These are phyloP conservation scores for Tothia fuscella DNA, from an alignment of 2,329 filamentous ascomycete genomes.

Conservation along the genomic window DNA sequence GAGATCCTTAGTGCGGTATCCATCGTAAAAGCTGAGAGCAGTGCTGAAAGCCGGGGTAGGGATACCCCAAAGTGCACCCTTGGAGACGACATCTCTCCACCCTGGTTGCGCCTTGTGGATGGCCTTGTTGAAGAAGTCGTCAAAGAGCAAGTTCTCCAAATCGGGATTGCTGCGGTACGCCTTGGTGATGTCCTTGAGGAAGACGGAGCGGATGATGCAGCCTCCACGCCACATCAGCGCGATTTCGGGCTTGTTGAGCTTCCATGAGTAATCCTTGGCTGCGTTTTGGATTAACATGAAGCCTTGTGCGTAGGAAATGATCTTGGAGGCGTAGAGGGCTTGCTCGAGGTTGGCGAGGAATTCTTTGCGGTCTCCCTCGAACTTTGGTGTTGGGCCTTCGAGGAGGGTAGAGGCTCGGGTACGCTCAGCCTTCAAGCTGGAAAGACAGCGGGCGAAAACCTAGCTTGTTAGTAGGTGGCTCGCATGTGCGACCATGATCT, in stretches of 20 bases:
- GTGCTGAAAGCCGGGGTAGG: constrained; percentile 95
- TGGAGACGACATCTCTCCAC: constrained; percentile 58
- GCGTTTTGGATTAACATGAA: constrained; percentile 99
- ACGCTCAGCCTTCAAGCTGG: constrained; percentile 89
- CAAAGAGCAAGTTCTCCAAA: constrained; percentile 95
- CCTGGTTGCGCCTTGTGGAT: constrained; percentile 80
- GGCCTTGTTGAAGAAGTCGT: constrained; percentile 99
- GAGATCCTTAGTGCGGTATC: constrained; percentile 92
- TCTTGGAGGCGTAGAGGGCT: constrained; percentile 98
- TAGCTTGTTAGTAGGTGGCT: no score
- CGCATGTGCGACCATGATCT: no score
- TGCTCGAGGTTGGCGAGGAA: constrained; percentile 98
- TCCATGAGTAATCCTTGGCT: constrained; percentile 92
- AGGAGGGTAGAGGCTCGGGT: constrained; percentile 68
- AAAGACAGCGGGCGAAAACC: constrained; percentile 89
- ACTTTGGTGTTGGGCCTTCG: constrained; percentile 62
- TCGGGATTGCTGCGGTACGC: constrained; percentile 92
- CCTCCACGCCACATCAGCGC: constrained; percentile 99
- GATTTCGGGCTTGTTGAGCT: constrained; percentile 99
- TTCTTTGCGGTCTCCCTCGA: constrained; percentile 80
- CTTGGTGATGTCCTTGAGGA: constrained; percentile 98
- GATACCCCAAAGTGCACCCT: constrained; percentile 87
- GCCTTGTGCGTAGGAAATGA: constrained; percentile 98
- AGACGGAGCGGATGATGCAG: constrained; percentile 99
- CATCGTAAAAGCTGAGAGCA: constrained; percentile 96